Conservation (phyloP, 345 rosid genomes). For the Eucalyptus pauciflora region DNA sequence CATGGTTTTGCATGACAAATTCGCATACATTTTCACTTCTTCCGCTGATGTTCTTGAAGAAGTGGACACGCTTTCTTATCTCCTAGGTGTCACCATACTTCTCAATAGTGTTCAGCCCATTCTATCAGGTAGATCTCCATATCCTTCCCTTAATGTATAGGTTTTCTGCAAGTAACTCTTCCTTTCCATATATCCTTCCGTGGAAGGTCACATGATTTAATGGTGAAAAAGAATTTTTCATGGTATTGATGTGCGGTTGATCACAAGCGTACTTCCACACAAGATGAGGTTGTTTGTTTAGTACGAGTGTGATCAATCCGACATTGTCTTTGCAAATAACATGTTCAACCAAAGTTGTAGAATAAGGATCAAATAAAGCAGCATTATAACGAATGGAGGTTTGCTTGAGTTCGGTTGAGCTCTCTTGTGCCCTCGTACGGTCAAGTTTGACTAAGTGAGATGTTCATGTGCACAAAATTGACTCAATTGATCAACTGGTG, state of each 20-base stretch:
- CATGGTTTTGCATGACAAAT: neutral
- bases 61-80: slow-evolving; percentile 3
- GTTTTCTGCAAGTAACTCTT: neutral
- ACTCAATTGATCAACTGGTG: neutral
- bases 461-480: neutral
- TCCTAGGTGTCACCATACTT: slow-evolving; percentile 18
- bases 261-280: neutral
- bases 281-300: neutral
- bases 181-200: neutral
- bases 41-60: slow-evolving; percentile 11
- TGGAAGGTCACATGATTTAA: neutral
- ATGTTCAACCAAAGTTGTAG: neutral
- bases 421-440: neutral
- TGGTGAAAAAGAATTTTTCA: neutral
- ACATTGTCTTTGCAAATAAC: neutral
- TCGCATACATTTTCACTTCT: slow-evolving; percentile 17
- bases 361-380: neutral
- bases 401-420: neutral
- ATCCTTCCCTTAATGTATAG: neutral
- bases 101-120: slow-evolving; percentile 29
- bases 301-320: neutral
- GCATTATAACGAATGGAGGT: neutral
- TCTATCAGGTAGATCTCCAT: slow-evolving; percentile 8
- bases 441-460: neutral
- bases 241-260: neutral